Evolutionary conservation across 306 rosid genomes (phyloP), one percentile per base, ranked within the genome.

Genomic region (Rubus idaeus): DNA sequence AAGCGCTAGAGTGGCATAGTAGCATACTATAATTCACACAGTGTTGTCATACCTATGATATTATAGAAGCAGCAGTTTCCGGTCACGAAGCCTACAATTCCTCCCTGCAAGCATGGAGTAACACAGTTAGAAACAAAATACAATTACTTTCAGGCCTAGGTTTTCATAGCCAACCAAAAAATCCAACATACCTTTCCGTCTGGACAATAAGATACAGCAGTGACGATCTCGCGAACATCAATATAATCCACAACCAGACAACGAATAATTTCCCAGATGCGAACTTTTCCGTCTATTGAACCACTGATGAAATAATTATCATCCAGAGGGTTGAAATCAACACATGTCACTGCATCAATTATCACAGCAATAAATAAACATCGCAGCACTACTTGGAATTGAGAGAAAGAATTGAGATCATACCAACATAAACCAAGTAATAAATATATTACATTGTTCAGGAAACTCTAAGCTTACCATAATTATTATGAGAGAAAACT

Each of bases 271-370:
- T 88, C 97, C 98, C 98, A 93, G 66, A 93, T 93, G 68, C 97
- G 97, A 81, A 93, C 98, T 85, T 93, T 93, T 70, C 98, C 98
- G 58, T 93, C 98, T 61, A 93, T 91, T 47, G 98, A 93, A 65
- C 98, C 97, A 56, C 98, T 93, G 79, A 93, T 82, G 91, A 93
- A 91, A 60, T 88, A 68, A 55, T 93, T 86, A 68, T 85, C 97
- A 76, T 93, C 89, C 83, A 86, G 68, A 10, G 97, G 98, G 76
- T 86, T 87, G 87, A 93, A 93, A 79, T 91, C 69, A 55, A 93
- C 89, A 75, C 96, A 88, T 0, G 98, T 91, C 67, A 93, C 98
- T 93, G 96, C 93, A 88, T 61, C 78, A 76, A 79, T 39, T 62
- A 79, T 58, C 73, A 73, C 78, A 74, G 44, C 6, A 77, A 81